Evolutionary conservation across 768 basidiomycete genomes (phyloP), one percentile per base, ranked within the genome.

Genomic region (Cyclocybe aegerita): DNA sequence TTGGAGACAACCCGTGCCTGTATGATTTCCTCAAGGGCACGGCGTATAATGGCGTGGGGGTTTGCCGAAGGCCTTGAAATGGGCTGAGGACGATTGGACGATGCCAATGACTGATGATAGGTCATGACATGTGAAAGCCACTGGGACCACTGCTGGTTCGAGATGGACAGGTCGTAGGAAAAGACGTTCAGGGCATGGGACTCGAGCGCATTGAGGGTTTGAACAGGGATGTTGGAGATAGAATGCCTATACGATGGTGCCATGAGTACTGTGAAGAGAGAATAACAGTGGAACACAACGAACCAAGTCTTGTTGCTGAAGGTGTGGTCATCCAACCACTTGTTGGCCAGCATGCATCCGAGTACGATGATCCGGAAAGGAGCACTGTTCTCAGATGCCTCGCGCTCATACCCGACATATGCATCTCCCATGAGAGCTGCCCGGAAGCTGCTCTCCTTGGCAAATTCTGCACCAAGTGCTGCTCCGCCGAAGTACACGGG

Each of bases 261-360:
- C 15, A 51, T 57, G 10, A 54, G 43, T 39, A 48, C 36, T 43
- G 60, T 30, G 54, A 7, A 55, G 50, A 44, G 14, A 46, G 39
- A 32, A 46, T 15, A 44, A 35, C 12, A 29, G 43, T 42, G 23
- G 29, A 41, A 39, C 35, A 34, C 36, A 39, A 64, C 83, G 52
- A 65, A 90, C 90, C 90, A 92, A 47, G 90, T 92, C 72, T 90
- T 91, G 70, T 91, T 91, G 36, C 88, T 90, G 67, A 91, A 92
- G 0, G 90, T 91, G 60, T 92, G 90, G 58, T 92, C 90, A 56
- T 91, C 89, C 56, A 92, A 63, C 90, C 90, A 91, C 69, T 92
- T 92, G 66, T 91, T 91, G 14, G 89, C 88, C 32, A 92, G 71
- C 88, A 92, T 90, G 54, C 83, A 90, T 14, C 90, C 90, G 16